Conservation (phyloP, 2,329 filamentous ascomycete species). For the Neoascochyta sp. region DNA sequence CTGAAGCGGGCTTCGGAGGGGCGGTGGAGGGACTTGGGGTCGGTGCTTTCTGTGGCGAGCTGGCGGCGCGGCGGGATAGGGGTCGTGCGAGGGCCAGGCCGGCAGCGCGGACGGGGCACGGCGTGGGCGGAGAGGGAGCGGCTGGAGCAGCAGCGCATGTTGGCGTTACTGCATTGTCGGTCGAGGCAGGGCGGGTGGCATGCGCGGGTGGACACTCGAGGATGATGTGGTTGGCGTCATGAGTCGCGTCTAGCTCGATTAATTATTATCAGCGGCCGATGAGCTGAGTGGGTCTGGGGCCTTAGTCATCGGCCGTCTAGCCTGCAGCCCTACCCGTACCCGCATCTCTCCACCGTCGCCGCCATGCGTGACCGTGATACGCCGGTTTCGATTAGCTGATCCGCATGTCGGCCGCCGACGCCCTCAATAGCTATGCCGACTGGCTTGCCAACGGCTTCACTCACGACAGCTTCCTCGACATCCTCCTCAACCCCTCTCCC, state of each 20-base stretch:
- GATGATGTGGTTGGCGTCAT: conserved; percentile 12
- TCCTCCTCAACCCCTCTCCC: conserved; percentile 7
- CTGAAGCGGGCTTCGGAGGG: conserved; percentile 69
- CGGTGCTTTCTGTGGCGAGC: too few species aligned
- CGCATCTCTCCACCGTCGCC: too few species aligned
- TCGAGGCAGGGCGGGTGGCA: conserved; percentile 1
- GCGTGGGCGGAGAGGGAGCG: conserved; percentile 17
- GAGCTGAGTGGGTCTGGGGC: too few species aligned
- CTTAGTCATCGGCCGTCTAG: neutral
- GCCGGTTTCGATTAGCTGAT: too few species aligned
- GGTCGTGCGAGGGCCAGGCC: conserved; percentile 9
- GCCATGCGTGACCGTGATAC: too few species aligned
- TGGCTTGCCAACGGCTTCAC: neutral
- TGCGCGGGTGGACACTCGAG: too few species aligned
- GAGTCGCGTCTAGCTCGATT: conserved; percentile 4
- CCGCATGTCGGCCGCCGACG: conserved; percentile 8
- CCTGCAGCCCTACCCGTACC: conserved; percentile 9
- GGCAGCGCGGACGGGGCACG: conserved; percentile 18
- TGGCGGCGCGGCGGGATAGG: conserved; percentile 13
- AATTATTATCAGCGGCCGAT: too few species aligned
- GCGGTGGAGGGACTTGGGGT: too few species aligned
- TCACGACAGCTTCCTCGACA: conserved; percentile 3
- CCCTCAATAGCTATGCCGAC: conserved; percentile 2
- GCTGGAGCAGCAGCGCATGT: conserved; percentile 31
- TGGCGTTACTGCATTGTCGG: conserved; percentile 29